Evolutionary conservation across 1,139 yeast genomes (phyloP), one percentile per base, ranked within the genome.

Genomic region (Suhomyces kunorum): DNA sequence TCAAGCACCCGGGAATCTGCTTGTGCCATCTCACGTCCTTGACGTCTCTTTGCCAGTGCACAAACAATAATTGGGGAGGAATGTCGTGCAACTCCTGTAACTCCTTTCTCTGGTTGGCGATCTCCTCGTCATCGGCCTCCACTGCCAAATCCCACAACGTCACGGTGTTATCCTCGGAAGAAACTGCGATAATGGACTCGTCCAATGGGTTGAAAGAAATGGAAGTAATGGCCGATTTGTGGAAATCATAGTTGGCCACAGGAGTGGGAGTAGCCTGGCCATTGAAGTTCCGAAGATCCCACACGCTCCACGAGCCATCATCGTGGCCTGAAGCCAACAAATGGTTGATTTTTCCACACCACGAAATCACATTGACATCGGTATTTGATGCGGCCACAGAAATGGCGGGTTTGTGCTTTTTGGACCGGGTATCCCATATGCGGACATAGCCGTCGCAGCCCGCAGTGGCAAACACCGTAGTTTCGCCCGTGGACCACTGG

Each of bases 11-110:
- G 4, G 98, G 98, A 47, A 94, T 87, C 68, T 94, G 98, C 58
- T 73, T 80, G 65, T 92, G 97, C 98, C 98, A 92, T 66, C 95
- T 87, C 31, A 90, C 96, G 62, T 92, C 99, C 71, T 92, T 92
- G 40, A 92, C 97, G 57, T 90, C 94, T 55, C 83, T 83, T 71
- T 94, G 98, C 98, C 98, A 92, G 62, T 92, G 99, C 36, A 92
- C 96, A 70, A 92, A 92, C 61, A 92, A 74, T 56, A 94, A 76
- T 64, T 92, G 99, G 18, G 98, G 94, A 25, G 99, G 99, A 50
- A 92, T 87, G 54, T 87, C 95, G 51, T 83, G 84, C 52, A 92
- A 73, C 53, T 88, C 97, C 54, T 83, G 81, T 26, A 79, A 71
- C 57, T 83, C 89, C 48, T 73, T 71, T 54, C 78, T 74, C 66